Base-by-base conservation (phyloP, 805 yeast species). In the Saturnispora kantuleensis region DNA sequence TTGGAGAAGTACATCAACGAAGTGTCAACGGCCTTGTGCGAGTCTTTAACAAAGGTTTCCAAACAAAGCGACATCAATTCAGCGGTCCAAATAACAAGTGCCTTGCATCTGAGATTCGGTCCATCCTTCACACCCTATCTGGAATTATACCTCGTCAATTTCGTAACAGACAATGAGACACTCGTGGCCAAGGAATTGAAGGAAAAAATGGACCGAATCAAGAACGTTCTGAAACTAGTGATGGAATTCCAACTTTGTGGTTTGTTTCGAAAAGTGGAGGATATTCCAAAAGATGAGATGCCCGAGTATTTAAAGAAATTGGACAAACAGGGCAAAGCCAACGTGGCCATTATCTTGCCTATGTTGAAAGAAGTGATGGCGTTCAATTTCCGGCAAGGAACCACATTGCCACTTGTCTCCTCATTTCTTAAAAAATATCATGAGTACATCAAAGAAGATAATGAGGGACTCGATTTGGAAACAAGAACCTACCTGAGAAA, bases 1-100 rank as follows among this genome's bases (percentile, higher is more conserved):
- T 64, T 89, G 40, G 85, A 76, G 44, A 86, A 84, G 56, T 88
- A 85, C 60, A 60, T 85, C 9, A 70, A 81, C 5, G 97, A 88
- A 61, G 65, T 87, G 12, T 65, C 77, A 3, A 63, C 76, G 2
- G 77, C 87, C 0, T 59, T 80, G 0, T 66, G 72, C 40, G 95
- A 87, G 48, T 82, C 84, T 0, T 55, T 85, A 8, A 44, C 67
- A 11, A 75, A 69, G 50, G 69, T 76, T 6, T 63, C 68, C 8
- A 76, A 77, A 45, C 60, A 63, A 7, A 78, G 71, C 8, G 95
- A 86, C 56, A 58, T 84, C 1, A 49, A 53, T 12, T 79, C 90
- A 0, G 78, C 81, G 2, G 70, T 80, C 26, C 88, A 81, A 52
- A 71, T 87, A 1, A 69, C 81, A 0, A 75, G 86, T 34, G 80